These are phyloP conservation scores for Hirschioporus abietinus DNA, from an alignment of 768 basidiomycete genomes.

Conservation along the genomic window DNA sequence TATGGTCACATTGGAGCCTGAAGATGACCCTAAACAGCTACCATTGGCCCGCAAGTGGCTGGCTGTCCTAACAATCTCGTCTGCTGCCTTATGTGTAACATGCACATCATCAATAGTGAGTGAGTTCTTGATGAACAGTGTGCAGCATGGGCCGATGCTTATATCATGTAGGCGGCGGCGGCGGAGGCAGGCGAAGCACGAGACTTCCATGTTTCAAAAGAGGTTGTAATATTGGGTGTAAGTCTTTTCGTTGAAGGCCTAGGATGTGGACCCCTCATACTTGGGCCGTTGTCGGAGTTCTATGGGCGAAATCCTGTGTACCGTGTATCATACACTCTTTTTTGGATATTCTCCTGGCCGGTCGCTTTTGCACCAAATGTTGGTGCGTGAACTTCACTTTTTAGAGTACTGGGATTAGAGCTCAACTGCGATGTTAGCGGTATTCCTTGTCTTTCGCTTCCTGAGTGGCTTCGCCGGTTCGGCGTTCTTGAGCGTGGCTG, in stretches of 20 bases:
- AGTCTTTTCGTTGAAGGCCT: slow-evolving; percentile 39
- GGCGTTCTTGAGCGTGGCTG: slow-evolving; percentile 58
- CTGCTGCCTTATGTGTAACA: slow-evolving; percentile 45
- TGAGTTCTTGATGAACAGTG: slow-evolving; percentile 8
- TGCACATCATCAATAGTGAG: slow-evolving; percentile 54
- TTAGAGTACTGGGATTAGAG: neutral
- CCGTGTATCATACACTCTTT: slow-evolving; percentile 49
- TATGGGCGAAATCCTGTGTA: slow-evolving; percentile 66
- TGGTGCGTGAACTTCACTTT: slow-evolving; percentile 31
- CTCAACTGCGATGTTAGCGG: slow-evolving; percentile 29
- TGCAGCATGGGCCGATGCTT: neutral
- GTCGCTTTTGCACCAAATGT: slow-evolving; percentile 70
- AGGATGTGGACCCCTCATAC: slow-evolving; percentile 27
- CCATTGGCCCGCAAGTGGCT: slow-evolving; percentile 42
- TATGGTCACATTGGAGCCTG: slow-evolving; percentile 33
- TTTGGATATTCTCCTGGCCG: slow-evolving; percentile 63
- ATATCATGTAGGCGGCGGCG: slow-evolving; percentile 42
- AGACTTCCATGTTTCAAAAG: slow-evolving; percentile 46
- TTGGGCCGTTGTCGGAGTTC: slow-evolving; percentile 41
- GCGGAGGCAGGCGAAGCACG: slow-evolving; percentile 55
- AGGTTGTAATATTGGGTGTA: slow-evolving; percentile 45
- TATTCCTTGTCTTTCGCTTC: slow-evolving; percentile 59
- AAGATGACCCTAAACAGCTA: slow-evolving; percentile 39
- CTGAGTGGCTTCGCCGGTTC: slow-evolving; percentile 49
- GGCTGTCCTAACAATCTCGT: slow-evolving; percentile 40